A percentile compares a stretch with the other conserved stretches of the same genome.
Conservation (phyloP, 2,329 filamentous ascomycete species). For the Xylariaceae sp. region DNA sequence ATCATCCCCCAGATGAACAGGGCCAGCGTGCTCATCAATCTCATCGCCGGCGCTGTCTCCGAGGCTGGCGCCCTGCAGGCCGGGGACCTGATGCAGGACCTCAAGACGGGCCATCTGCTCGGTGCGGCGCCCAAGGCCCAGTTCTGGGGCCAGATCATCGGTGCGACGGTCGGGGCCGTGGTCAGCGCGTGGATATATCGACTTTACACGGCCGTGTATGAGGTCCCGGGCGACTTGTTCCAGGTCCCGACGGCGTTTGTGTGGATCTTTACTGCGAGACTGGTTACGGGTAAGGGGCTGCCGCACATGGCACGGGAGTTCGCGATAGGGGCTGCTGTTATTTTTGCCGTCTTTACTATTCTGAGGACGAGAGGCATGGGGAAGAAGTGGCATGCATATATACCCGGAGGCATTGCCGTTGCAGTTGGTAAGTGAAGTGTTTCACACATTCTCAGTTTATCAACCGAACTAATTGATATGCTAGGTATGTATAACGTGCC, state of each 20-base stretch:
- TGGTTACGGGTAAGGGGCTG: constrained; percentile 89
- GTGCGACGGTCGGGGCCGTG: constrained; percentile 83
- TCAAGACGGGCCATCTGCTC: constrained; percentile 93
- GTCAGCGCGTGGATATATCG: constrained; percentile 87
- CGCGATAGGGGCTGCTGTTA: constrained; percentile 69
- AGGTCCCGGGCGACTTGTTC: constrained; percentile 87
- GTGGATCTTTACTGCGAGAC: constrained; percentile 94
- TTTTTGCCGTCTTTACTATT: constrained; percentile 77
- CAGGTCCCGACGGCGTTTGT: constrained; percentile 95
- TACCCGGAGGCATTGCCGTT: constrained; percentile 94
- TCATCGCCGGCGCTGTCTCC: constrained; percentile 88
- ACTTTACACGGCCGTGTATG: constrained; percentile 85
- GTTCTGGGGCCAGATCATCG: constrained; percentile 96
- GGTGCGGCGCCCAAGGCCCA: constrained; percentile 93
- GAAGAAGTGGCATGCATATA: constrained; percentile 72
- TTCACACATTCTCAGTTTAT: neutral
- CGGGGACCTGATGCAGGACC: constrained; percentile 94
- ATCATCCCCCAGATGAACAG: constrained; percentile 82
- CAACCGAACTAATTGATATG: neutral
- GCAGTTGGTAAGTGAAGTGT: constrained; percentile 73
- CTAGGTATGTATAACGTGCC: constrained; percentile 96
- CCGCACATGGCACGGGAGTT: constrained; percentile 84
- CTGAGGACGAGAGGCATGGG: constrained; percentile 66
- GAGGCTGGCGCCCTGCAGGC: constrained; percentile 90
- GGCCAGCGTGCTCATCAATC: constrained; percentile 91